phyloP scores from a whole-genome alignment of 108 stramenopile genomes.

The Conticribra guillardii region DNA sequence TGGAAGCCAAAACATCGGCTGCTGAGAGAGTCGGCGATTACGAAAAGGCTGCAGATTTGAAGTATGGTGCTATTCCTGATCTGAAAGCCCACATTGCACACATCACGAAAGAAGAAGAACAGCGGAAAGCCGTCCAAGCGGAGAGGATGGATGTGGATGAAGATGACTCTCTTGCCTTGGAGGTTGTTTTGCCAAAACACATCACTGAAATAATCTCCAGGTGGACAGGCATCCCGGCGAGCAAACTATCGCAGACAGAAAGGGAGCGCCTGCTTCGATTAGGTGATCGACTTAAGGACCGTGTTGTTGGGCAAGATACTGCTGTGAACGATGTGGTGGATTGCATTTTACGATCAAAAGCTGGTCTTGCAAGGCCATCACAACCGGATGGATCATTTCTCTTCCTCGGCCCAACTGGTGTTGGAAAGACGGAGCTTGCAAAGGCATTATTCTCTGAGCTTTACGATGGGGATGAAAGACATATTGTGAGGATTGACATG shows the following conservation, averaged over 20 bases:
- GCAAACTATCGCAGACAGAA: conserved; percentile 80
- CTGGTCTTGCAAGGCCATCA: conserved; percentile 61
- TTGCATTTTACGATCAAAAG: conserved; percentile 71
- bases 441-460: conserved; percentile 78
- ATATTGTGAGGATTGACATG: conserved; percentile 91
- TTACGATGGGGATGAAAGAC: conserved; percentile 80
- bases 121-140: conserved; percentile 54
- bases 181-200: conserved; percentile 81
- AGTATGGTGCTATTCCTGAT: conserved; percentile 94
- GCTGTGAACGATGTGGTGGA: conserved; percentile 81
- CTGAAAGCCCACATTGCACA: conserved; percentile 70
- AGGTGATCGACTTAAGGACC: conserved; percentile 60
- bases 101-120: conserved; percentile 74
- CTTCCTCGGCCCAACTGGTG: conserved; percentile 87
- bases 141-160: conserved; percentile 49
- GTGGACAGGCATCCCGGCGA: conserved; percentile 90
- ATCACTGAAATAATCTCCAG: conserved; percentile 83
- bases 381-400: conserved; percentile 80
- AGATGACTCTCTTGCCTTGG: conserved; percentile 63
- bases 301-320: conserved; percentile 86
- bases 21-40: conserved; percentile 93
- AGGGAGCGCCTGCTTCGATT: conserved; percentile 82
- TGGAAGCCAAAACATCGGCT: conserved; percentile 81
- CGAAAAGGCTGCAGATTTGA: conserved; percentile 92
- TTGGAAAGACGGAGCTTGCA: conserved; percentile 86